Conservation (phyloP, 331 rosid species). For the Telfairia occidentalis region DNA sequence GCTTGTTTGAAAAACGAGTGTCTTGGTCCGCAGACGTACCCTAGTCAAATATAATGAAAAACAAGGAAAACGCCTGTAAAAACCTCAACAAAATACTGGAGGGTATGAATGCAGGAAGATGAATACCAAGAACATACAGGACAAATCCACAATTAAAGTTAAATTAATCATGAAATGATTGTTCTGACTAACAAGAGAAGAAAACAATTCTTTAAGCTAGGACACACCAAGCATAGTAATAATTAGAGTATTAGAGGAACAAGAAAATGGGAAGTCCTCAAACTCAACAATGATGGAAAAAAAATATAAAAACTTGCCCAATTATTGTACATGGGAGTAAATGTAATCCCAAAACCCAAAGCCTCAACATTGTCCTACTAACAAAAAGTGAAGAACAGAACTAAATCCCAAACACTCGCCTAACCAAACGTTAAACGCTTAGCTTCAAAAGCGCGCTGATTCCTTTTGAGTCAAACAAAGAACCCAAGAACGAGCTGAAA, state of each 20-base stretch:
- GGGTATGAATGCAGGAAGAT: background rate
- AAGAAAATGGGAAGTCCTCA: background rate
- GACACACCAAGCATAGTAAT: background rate
- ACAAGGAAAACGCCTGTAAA: background rate
- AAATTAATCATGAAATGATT: background rate
- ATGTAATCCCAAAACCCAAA: background rate
- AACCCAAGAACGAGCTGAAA: constrained; percentile 13
- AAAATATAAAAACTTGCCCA: background rate
- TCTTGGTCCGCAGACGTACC: constrained; percentile 98
- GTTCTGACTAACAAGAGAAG: background rate
- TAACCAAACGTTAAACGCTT: background rate
- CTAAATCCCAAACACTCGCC: background rate
- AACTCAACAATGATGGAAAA: background rate
- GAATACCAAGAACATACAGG: background rate
- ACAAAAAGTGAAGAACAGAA: background rate
- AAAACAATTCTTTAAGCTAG: background rate
- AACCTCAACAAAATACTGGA: background rate
- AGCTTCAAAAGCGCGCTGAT: background rate
- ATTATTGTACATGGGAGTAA: no score
- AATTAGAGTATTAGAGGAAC: background rate
- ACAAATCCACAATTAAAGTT: background rate
- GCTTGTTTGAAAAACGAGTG: constrained; percentile 95
- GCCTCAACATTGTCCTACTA: background rate
- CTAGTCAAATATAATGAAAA: constrained; percentile 27
- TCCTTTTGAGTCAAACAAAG: constrained; percentile 17